Evolutionary conservation across 1,139 yeast genomes (phyloP), one percentile per base, ranked within the genome.

Genomic region (Spathaspora sp.): DNA sequence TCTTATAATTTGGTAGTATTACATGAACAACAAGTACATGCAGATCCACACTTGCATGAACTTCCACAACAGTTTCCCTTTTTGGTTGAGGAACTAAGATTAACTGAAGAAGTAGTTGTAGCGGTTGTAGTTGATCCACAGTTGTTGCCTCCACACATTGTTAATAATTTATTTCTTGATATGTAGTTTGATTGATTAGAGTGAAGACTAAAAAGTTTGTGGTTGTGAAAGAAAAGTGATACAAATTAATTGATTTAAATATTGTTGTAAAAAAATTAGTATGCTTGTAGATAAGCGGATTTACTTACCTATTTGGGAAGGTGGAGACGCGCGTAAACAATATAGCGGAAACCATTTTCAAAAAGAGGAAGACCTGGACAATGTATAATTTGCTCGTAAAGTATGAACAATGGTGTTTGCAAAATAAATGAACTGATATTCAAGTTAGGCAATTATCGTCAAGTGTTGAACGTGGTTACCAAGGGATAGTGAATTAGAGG

Each of bases 31-130:
- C 74, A 72, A 29, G 64, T 56, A 50, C 78, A 73, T 3, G 61
- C 53, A 27, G 76, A 65, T 5, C 78, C 77, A 58, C 78, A 73
- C 56, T 72, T 72, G 57, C 78, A 73, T 43, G 66, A 57, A 34
- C 68, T 51, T 11, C 76, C 75, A 50, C 77, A 70, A 46, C 75
- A 70, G 33, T 51, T 48, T 27, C 50, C 24, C 16, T 41, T 29
- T 26, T 16, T 39, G 13, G n/a, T 26, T 9, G 51, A 43, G 33
- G 45, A 36, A 15, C 44, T 34, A 27, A 31, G 18, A 13, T 44
- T 20, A 41, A 49, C 38, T 20, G 49, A 47, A 42, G 57, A 43
- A 7, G 60, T 42, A 20, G 57, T 41, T 11, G 53, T 56, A 38
- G 58, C 47, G 13, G 55, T 18, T 25, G 38, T 36, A 24, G 36